These are phyloP conservation scores for Bipolaris zeicola DNA, from an alignment of 2,329 filamentous ascomycete genomes.

Conservation along the genomic window DNA sequence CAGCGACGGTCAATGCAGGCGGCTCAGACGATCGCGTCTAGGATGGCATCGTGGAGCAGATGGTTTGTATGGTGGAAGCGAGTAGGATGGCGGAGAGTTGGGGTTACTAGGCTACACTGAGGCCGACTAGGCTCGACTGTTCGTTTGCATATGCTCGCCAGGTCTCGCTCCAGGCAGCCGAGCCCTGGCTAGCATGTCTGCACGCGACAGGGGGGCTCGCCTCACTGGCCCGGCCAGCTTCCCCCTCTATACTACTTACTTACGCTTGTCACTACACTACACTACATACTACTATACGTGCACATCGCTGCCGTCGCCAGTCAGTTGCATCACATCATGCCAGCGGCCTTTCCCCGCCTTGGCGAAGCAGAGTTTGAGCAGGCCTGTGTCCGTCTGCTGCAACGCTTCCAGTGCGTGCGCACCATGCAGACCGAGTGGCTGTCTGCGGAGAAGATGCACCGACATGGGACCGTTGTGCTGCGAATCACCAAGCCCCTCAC, in stretches of 20 bases:
- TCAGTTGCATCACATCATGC: slow-evolving; percentile 2
- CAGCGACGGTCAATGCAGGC: slow-evolving; percentile 28
- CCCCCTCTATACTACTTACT: background rate
- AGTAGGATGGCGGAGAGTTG: slow-evolving; percentile 17
- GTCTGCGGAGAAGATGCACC: slow-evolving; percentile 25
- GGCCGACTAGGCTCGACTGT: slow-evolving; percentile 17
- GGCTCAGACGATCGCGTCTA: slow-evolving; percentile 22
- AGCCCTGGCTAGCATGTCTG: slow-evolving; percentile 6
- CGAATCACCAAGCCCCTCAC: slow-evolving; percentile 30
- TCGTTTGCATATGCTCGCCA: slow-evolving; percentile 23
- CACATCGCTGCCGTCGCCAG: too few relatives aligned
- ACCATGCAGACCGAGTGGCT: slow-evolving; percentile 32
- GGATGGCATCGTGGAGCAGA: slow-evolving; percentile 24
- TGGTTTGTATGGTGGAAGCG: slow-evolving; percentile 12
- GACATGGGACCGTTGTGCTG: slow-evolving; percentile 22
- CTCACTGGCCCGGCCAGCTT: slow-evolving; percentile 2
- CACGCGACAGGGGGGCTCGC: background rate
- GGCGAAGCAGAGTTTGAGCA: slow-evolving; percentile 34
- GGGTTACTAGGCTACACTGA: slow-evolving; percentile 21
- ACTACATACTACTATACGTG: background rate
- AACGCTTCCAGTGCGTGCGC: slow-evolving; percentile 18
- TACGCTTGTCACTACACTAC: too few relatives aligned
- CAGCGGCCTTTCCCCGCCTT: slow-evolving; percentile 38
- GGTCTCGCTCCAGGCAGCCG: slow-evolving; percentile 24
- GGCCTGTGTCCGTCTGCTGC: slow-evolving; percentile 30